These are phyloP conservation scores for Cryptococcus jaspeensis DNA, from an alignment of 1,284 basidiomycete species.

Conservation along the genomic window DNA sequence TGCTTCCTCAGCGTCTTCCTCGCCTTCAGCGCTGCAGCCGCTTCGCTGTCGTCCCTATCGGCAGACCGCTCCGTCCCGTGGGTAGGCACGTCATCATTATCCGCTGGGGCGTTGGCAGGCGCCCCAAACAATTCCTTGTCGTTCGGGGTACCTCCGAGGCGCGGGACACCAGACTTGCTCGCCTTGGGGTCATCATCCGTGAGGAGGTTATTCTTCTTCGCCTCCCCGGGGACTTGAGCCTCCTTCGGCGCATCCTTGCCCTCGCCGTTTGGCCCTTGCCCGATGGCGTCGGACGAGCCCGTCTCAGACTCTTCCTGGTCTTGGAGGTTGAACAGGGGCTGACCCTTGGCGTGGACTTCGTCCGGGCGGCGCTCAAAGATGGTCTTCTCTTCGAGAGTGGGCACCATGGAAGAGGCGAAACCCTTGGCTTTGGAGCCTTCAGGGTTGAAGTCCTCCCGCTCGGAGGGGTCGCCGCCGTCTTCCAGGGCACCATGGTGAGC, in stretches of 20 bases:
- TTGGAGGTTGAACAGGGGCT: slow-evolving; percentile 48
- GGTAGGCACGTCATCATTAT: slow-evolving; percentile 49
- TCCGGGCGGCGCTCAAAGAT: slow-evolving; percentile 54
- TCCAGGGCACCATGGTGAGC: slow-evolving; percentile 47
- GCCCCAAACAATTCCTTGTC: slow-evolving; percentile 52
- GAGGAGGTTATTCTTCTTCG: slow-evolving; percentile 22
- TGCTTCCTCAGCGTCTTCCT: slow-evolving; percentile 61
- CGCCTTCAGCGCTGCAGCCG: slow-evolving; percentile 57
- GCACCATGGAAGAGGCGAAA: slow-evolving; percentile 65
- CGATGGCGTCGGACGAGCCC: slow-evolving; percentile 13
- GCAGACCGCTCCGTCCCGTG: slow-evolving; percentile 15
- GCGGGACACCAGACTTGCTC: slow-evolving; percentile 28
- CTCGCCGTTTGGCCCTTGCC: not conserved
- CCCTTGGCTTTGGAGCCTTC: slow-evolving; percentile 59
- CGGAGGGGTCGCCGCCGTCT: slow-evolving; percentile 55
- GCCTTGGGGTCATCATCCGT: slow-evolving; percentile 13
- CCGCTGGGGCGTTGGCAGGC: slow-evolving; percentile 59
- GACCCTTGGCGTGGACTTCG: slow-evolving; percentile 44
- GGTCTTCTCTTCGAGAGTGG: slow-evolving; percentile 69
- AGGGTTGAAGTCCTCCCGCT: slow-evolving; percentile 59
- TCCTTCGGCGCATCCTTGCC: slow-evolving; percentile 13
- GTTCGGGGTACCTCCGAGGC: slow-evolving; percentile 39
- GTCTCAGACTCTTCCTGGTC: slow-evolving; percentile 29
- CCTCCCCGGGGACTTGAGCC: slow-evolving; percentile 28
- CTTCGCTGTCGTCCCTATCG: slow-evolving; percentile 45